Evolutionary conservation across 441 rosid genomes (phyloP).

Genomic region (Adansonia grandidieri): DNA sequence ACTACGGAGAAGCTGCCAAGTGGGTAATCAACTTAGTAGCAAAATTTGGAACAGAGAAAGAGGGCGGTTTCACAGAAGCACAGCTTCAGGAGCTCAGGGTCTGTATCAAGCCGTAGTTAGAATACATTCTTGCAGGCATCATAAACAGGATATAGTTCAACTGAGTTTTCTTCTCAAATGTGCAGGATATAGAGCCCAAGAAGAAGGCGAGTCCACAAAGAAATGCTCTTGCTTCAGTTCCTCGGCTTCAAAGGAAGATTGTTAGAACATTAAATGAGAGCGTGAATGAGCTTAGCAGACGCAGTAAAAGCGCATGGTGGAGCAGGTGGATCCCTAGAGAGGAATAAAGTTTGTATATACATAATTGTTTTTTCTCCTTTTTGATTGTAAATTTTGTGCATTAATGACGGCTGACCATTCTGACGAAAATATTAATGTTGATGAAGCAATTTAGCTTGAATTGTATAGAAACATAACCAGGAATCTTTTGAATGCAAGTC

Average conservation of each 20-base stretch:
- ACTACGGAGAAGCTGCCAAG: slow-evolving; percentile 75
- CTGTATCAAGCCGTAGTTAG: slow-evolving; percentile 31
- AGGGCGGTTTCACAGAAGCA: slow-evolving; percentile 95
- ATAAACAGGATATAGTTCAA: neutral
- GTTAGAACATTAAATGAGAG: slow-evolving; percentile 69
- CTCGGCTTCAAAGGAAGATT: slow-evolving; percentile 75
- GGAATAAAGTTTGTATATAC: slow-evolving; percentile 56
- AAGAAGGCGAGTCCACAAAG: slow-evolving; percentile 62
- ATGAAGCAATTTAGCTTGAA: slow-evolving; percentile 36
- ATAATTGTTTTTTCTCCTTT: neutral
- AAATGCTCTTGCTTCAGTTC: slow-evolving; percentile 50
- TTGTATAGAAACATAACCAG: slow-evolving; percentile 35
- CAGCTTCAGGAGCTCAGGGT: slow-evolving; percentile 81
- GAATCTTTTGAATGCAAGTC: slow-evolving; percentile 37
- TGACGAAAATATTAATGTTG: neutral
- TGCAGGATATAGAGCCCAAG: slow-evolving; percentile 67
- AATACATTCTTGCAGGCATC: neutral
- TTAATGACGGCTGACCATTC: slow-evolving; percentile 8
- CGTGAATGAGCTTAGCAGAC: slow-evolving; percentile 69
- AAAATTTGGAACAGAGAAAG: slow-evolving; percentile 84
- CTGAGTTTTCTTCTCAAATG: neutral
- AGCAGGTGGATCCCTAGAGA: slow-evolving; percentile 94
- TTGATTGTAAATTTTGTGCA: slow-evolving; percentile 32
- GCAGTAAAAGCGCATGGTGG: slow-evolving; percentile 88
- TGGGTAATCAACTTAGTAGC: slow-evolving; percentile 89